phyloP scores from a whole-genome alignment of 2,329 filamentous ascomycete species.

The Ophiocordyceps camponoti-floridani region DNA sequence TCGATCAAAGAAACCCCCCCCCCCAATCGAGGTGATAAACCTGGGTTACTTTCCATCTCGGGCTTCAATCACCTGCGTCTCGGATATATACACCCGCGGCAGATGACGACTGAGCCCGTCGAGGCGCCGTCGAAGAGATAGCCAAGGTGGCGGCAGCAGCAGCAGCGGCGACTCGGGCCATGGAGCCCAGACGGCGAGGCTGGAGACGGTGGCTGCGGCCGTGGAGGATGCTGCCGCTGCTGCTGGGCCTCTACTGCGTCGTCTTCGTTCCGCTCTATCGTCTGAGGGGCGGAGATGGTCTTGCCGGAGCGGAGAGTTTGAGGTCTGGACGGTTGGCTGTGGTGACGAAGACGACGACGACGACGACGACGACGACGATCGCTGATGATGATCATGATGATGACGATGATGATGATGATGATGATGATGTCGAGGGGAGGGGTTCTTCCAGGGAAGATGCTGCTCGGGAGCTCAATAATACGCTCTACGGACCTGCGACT shows the following conservation, averaged over 20 bases:
- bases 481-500: slow-evolving; percentile 18
- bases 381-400: background rate
- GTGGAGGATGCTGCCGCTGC: background rate
- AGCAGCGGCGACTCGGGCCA: background rate
- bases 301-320: too few species aligned
- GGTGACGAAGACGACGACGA: background rate
- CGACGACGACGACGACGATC: background rate
- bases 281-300: background rate
- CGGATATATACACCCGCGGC: too few species aligned
- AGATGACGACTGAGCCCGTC: too few species aligned
- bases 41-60: too few species aligned
- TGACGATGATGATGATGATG: background rate
- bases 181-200: background rate
- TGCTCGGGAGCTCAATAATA: background rate
- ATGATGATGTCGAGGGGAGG: too few species aligned
- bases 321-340: too few species aligned
- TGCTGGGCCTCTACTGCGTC: background rate
- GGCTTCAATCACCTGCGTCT: too few species aligned
- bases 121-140: too few species aligned
- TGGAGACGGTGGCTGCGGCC: background rate
- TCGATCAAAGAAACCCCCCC: too few species aligned
- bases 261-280: background rate
- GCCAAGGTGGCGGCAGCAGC: too few species aligned
- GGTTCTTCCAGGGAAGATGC: too few species aligned
- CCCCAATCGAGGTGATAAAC: too few species aligned